phyloP scores from a whole-genome alignment of 2,329 filamentous ascomycete genomes.

The Chaetomium olivaceum region DNA sequence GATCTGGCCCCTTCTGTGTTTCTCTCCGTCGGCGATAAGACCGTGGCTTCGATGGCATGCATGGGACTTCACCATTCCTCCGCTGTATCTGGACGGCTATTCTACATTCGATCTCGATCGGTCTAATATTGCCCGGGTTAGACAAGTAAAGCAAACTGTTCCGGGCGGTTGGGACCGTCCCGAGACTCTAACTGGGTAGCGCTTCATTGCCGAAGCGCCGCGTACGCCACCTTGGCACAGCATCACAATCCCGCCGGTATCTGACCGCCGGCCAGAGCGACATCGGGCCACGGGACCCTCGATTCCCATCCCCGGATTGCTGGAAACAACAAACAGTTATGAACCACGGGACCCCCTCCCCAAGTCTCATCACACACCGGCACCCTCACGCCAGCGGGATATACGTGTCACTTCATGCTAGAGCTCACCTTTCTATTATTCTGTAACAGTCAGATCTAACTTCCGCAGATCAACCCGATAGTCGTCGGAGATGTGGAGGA shows the following conservation, averaged over 20 bases:
- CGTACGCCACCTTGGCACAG: neutral
- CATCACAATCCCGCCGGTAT: neutral
- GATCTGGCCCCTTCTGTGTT: neutral
- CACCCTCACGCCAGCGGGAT: neutral
- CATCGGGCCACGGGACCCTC: neutral
- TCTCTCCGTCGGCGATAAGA: neutral
- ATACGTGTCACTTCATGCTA: neutral
- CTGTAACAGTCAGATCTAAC: neutral
- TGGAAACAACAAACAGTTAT: neutral
- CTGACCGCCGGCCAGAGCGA: neutral
- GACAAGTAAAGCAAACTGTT: neutral
- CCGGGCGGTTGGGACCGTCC: neutral
- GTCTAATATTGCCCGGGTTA: neutral
- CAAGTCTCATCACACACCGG: neutral
- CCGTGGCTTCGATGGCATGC: neutral
- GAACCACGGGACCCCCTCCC: neutral
- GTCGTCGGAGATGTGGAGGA: neutral
- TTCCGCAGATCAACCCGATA: conserved; percentile 1
- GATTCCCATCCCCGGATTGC: neutral
- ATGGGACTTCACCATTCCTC: neutral
- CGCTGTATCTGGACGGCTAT: neutral
- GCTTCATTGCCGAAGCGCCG: neutral
- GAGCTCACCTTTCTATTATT: neutral
- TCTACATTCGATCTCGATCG: neutral
- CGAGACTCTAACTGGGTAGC: neutral